Evolutionary conservation across 108 stramenopile genomes (phyloP).

Genomic region (Skeletonema potamos): DNA sequence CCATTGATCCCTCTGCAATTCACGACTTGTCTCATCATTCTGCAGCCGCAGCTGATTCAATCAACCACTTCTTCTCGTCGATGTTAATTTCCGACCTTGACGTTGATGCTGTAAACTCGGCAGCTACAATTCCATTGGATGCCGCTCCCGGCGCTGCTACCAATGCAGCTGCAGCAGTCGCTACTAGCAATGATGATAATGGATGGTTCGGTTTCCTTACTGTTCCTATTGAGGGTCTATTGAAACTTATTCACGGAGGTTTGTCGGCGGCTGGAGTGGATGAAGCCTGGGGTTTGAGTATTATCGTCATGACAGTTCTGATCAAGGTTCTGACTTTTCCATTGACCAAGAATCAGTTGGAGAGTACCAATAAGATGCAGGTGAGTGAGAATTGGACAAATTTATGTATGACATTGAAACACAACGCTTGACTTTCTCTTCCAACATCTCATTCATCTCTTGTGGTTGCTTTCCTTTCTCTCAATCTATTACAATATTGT

Average conservation of each 20-base stretch:
- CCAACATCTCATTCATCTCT: neutral
- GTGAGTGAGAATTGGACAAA: conserved; percentile 43
- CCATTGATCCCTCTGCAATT: conserved; percentile 55
- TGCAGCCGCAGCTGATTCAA: conserved; percentile 22
- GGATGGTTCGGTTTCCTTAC: conserved; percentile 93
- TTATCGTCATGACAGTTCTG: conserved; percentile 87
- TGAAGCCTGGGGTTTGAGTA: conserved; percentile 90
- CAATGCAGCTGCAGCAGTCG: conserved; percentile 43
- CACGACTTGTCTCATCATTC: conserved; percentile 50
- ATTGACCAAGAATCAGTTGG: conserved; percentile 88
- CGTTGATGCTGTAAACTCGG: conserved; percentile 15
- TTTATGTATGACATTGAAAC: neutral
- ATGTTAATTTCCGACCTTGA: conserved; percentile 57
- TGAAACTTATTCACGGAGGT: conserved; percentile 64
- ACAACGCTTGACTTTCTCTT: neutral
- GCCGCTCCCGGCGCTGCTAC: conserved; percentile 33
- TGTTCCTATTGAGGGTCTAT: conserved; percentile 61
- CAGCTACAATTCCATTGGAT: neutral
- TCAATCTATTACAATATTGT: neutral
- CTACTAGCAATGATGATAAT: conserved; percentile 53
- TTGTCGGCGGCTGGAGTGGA: conserved; percentile 64
- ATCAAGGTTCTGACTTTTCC: conserved; percentile 93
- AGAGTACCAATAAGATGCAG: conserved; percentile 95
- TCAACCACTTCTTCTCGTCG: conserved; percentile 61
- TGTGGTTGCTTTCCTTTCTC: neutral